These are phyloP conservation scores for Dioscorea zingiberensis DNA, from an alignment of 106 monocot genomes.

Conservation along the genomic window DNA sequence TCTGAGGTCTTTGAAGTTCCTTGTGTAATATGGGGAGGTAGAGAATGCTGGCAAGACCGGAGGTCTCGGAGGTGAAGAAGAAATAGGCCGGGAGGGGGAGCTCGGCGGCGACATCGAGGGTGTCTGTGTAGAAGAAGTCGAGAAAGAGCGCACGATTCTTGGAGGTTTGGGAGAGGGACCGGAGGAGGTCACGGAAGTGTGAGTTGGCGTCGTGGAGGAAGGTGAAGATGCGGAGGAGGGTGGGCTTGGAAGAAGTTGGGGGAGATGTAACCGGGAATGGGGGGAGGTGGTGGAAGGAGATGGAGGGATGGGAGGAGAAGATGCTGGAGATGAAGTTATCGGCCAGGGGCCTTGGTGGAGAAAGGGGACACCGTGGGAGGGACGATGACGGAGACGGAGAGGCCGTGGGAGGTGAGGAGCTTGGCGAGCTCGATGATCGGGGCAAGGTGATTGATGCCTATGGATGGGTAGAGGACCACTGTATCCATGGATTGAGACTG, in stretches of 20 bases:
- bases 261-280: not conserved
- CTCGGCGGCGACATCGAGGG: slow-evolving; percentile 31
- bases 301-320: slow-evolving; percentile 22
- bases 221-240: not conserved
- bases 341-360: not conserved
- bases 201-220: slow-evolving; percentile 2
- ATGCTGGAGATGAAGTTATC: not conserved
- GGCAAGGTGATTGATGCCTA: slow-evolving; percentile 23
- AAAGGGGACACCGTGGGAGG: not conserved
- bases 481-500: slow-evolving; percentile 3
- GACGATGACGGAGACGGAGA: slow-evolving; percentile 21
- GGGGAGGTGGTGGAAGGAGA: slow-evolving; percentile 40
- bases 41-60: slow-evolving; percentile 17
- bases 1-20: slow-evolving; percentile 13
- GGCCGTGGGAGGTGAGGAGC: slow-evolving; percentile 15
- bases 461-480: slow-evolving; percentile 21
- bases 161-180: not conserved
- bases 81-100: slow-evolving; percentile 29
- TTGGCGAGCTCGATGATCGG: slow-evolving; percentile 48
- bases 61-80: slow-evolving; percentile 21
- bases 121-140: slow-evolving; percentile 27
- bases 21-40: slow-evolving; percentile 10
- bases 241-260: not conserved
- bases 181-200: slow-evolving; percentile 8
- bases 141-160: slow-evolving; percentile 24